phyloP scores from a whole-genome alignment of 352 stramenopile species.

The Globisporangium carolinianum region DNA sequence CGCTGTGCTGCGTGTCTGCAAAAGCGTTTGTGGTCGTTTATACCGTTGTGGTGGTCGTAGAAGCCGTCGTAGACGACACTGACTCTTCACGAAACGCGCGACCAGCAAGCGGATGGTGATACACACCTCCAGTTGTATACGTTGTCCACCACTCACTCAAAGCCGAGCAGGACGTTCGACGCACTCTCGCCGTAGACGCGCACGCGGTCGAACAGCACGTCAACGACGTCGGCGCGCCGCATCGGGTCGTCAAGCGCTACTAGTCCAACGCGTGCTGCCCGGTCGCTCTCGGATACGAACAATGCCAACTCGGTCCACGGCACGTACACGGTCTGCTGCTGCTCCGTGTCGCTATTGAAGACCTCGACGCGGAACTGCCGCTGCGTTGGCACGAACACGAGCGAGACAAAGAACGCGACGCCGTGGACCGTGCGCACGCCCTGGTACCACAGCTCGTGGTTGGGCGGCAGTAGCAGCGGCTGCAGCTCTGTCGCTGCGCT shows the following conservation, averaged over 20 bases:
- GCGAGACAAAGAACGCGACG: conserved; percentile 65
- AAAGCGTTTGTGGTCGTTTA: neutral
- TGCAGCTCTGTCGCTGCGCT: neutral
- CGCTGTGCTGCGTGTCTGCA: neutral
- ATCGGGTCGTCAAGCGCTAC: conserved; percentile 17
- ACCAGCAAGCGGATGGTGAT: too few species aligned
- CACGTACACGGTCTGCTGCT: conserved; percentile 73
- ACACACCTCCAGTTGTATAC: neutral
- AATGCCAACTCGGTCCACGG: conserved; percentile 44
- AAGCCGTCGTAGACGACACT: too few species aligned
- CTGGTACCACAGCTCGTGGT: conserved; percentile 63
- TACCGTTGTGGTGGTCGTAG: too few species aligned
- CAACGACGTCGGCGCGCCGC: conserved; percentile 31
- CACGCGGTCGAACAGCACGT: conserved; percentile 59
- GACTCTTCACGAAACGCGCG: too few species aligned
- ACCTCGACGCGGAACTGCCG: conserved; percentile 63
- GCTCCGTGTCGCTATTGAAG: conserved; percentile 76
- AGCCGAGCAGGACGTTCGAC: conserved; percentile 46
- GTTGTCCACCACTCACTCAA: conserved; percentile 30
- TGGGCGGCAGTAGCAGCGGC: neutral
- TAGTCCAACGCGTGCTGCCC: conserved; percentile 15
- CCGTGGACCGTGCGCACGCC: conserved; percentile 53
- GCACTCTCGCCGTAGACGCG: conserved; percentile 47
- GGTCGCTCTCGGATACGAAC: conserved; percentile 48
- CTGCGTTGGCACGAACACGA: conserved; percentile 61